Conservation (phyloP, 2,329 filamentous ascomycete species). For the Helminthosporium solani region DNA sequence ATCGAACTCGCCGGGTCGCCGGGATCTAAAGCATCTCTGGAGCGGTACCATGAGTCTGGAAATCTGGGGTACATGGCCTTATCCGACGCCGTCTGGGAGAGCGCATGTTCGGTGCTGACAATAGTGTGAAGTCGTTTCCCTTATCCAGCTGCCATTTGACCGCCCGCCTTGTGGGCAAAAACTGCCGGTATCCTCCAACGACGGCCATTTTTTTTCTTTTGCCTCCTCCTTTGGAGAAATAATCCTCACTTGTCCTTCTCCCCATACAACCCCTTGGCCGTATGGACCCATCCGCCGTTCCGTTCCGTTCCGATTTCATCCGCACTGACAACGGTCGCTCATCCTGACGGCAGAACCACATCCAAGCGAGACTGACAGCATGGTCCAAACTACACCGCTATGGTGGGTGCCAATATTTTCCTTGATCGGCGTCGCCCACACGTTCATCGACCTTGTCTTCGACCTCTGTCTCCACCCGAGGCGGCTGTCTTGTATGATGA, state of each 20-base stretch:
- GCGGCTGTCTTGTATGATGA: background rate
- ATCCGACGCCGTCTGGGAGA: background rate
- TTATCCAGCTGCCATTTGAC: background rate
- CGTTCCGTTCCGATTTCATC: background rate
- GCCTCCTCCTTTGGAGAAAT: background rate
- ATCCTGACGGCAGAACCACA: background rate
- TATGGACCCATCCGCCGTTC: background rate
- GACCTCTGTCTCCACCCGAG: background rate
- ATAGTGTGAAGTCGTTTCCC: background rate
- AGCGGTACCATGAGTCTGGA: conserved; percentile 28
- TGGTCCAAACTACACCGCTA: background rate
- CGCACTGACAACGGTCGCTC: background rate
- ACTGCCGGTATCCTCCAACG: background rate
- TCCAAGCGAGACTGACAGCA: background rate
- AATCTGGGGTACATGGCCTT: conserved; percentile 30
- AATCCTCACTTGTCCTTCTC: background rate
- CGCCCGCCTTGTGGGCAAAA: background rate
- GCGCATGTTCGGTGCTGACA: no score
- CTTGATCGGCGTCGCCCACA: no score
- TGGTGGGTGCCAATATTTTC: background rate
- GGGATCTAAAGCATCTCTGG: conserved; percentile 27
- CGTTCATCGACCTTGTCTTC: background rate
- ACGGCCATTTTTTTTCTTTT: background rate
- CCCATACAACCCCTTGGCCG: background rate
- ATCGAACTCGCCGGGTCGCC: conserved; percentile 16